A percentile compares a stretch with the other conserved stretches of the same genome.
These are phyloP conservation scores for Fusarium euwallaceae DNA, from an alignment of 2,329 filamentous ascomycete species.

Conservation along the genomic window DNA sequence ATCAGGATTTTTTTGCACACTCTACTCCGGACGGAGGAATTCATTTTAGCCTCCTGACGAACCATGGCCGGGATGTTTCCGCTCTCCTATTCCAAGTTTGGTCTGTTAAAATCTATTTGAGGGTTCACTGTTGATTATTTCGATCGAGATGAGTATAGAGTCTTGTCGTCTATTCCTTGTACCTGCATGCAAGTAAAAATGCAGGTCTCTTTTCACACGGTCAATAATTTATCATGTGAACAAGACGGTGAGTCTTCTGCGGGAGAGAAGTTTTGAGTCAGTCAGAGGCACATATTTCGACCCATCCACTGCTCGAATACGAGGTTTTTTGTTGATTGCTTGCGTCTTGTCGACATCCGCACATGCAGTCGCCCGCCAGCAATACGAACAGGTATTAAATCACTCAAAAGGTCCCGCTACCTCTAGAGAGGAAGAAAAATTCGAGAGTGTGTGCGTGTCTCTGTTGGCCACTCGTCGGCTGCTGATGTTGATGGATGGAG, in stretches of 20 bases:
- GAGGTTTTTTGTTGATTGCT: slow-evolving; percentile 1
- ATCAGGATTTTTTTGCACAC: background rate
- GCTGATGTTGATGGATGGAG: background rate
- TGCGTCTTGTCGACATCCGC: background rate
- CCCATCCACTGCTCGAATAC: slow-evolving; percentile 3
- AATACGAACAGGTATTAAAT: slow-evolving; percentile 13
- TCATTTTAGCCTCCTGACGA: slow-evolving; percentile 7
- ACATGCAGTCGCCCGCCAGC: slow-evolving; percentile 8
- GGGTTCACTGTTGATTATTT: background rate
- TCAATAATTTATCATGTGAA: background rate
- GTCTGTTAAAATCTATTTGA: background rate
- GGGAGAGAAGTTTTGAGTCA: background rate
- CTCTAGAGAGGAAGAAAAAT: background rate
- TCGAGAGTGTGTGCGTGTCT: background rate
- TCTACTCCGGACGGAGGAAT: background rate
- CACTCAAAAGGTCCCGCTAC: background rate
- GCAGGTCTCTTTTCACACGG: background rate
- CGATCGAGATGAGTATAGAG: background rate
- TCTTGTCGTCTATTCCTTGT: background rate
- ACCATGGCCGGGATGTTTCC: background rate
- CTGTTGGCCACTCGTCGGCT: background rate
- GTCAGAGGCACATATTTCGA: background rate
- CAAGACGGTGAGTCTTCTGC: background rate
- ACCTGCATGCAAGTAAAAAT: background rate
- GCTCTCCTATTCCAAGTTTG: background rate